Conservation (phyloP, 495 filamentous ascomycete genomes). For the Penicillium psychrofluorescens region DNA sequence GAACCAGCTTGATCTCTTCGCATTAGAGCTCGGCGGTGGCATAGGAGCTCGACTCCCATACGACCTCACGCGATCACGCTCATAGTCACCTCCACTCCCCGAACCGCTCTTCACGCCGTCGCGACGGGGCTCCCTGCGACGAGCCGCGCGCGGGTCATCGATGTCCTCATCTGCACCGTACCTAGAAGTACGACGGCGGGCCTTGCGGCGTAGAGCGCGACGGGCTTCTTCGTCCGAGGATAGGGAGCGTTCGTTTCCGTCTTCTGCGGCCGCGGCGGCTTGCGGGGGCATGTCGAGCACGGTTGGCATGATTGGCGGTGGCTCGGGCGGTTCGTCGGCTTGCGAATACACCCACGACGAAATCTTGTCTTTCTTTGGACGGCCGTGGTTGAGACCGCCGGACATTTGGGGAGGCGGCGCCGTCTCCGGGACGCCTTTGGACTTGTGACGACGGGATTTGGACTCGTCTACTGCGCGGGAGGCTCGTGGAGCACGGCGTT, state of each 20-base stretch:
- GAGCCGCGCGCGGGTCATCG: conserved; percentile 24
- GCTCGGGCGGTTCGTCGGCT: conserved; percentile 48
- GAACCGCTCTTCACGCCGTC: conserved; percentile 32
- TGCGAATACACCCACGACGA: conserved; percentile 54
- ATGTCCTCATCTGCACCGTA: conserved; percentile 34
- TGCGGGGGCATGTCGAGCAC: conserved; percentile 45
- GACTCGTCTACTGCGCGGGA: conserved; percentile 22
- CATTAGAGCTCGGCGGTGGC: conserved; percentile 18
- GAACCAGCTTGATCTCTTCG: conserved; percentile 42
- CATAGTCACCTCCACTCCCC: conserved; percentile 32
- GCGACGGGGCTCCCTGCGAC: conserved; percentile 24
- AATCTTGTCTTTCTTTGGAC: conserved; percentile 43
- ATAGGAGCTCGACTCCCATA: conserved; percentile 25
- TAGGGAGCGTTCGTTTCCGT: conserved; percentile 24
- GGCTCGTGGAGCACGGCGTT: conserved; percentile 10
- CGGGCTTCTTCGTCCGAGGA: conserved; percentile 37
- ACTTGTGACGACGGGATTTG: conserved; percentile 24
- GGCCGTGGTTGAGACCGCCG: conserved; percentile 15
- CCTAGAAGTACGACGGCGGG: conserved; percentile 25
- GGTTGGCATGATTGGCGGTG: conserved; percentile 48
- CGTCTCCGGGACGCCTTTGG: conserved; percentile 15
- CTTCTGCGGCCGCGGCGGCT: conserved; percentile 15
- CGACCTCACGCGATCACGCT: conserved; percentile 32
- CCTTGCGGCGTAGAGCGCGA: conserved; percentile 27
- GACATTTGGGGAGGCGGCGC: conserved; percentile 17